Base-by-base conservation (phyloP, 352 stramenopile genomes). In the Globisporangium barbulae region DNA sequence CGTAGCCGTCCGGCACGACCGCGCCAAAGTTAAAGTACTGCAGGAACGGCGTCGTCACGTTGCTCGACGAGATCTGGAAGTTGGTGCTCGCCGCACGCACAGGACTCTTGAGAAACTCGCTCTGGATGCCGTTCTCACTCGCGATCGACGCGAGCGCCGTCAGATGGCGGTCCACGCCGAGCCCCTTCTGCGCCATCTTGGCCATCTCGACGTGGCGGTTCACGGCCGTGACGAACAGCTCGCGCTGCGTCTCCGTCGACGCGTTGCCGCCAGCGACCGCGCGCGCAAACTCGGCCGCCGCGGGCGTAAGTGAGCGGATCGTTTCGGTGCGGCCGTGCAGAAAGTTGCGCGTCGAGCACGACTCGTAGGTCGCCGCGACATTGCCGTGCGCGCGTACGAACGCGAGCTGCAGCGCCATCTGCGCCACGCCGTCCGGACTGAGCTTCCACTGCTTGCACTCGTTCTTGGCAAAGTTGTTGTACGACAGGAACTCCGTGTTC, bases 271-370 rank as follows among this genome's bases (percentile, higher is more conserved):
- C 70, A 19, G 79, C 73, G 17, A 93, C 84, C 8, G 81, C 66
- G 59, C 80, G 73, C 28, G 91, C 79, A 62, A 96, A 96, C 22
- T 68, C 83, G 2, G 87, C 76, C 7, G 83, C 83, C 4, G 84
- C 83, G 52, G 81, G 82, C 28, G 88, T 95, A 44, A 83, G 81
- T 33, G 83, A 93, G 15, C 93, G 88, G 64, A 98, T 98, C 7
- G 88, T 97, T 71, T 98, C 93, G 30, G 93, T 98, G 42, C 93
- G 88, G 35, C 93, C 93, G 63, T 97, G 90, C 63, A 93, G 87
- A 72, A 97, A 98, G 64, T 65, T 68, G 25, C 91, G 83, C 49
- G 91, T 98, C n/a, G 92, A 90, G 70, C 90, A 97, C 72, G 89
- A 97, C 74, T 98, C 92, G 71, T 98, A 98, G 21, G 85, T 92